Conservation (phyloP, 2,329 filamentous ascomycete genomes). For the Zymoseptoria crescenta region DNA sequence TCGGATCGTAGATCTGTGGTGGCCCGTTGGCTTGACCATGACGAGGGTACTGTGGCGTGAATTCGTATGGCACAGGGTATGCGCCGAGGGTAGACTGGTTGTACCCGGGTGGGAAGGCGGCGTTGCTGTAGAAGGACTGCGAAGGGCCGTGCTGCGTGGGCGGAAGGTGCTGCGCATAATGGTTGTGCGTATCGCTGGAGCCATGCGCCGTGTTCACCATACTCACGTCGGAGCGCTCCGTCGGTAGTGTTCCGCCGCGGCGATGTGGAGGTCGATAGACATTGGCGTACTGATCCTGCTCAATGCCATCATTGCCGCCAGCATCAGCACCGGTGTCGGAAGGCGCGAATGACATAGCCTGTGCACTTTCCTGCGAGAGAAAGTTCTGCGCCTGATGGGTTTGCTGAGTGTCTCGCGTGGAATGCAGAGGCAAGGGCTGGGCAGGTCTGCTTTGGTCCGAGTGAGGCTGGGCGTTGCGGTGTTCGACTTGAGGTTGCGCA, state of each 20-base stretch:
- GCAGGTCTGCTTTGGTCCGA: neutral
- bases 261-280: neutral
- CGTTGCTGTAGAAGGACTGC: neutral
- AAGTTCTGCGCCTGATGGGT: neutral
- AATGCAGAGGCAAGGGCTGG: neutral
- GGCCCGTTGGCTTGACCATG: neutral
- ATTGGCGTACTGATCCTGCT: neutral
- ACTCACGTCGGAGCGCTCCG: neutral
- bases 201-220: neutral
- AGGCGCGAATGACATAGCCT: neutral
- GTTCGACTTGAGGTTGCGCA: neutral
- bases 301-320: conserved; percentile 10
- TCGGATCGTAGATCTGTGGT: neutral
- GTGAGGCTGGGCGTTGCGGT: neutral
- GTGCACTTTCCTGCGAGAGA: neutral
- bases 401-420: neutral
- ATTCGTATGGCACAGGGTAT: neutral
- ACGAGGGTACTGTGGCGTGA: neutral
- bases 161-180: neutral
- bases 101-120: neutral
- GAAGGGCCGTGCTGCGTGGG: neutral
- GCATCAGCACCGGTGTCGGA: conserved; percentile 21
- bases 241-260: neutral
- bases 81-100: neutral
- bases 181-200: neutral